Percentiles rank a stretch among this genome's conserved stretches.
Evolutionary conservation across 306 rosid genomes (phyloP).

Genomic region (Malus asiatica): DNA sequence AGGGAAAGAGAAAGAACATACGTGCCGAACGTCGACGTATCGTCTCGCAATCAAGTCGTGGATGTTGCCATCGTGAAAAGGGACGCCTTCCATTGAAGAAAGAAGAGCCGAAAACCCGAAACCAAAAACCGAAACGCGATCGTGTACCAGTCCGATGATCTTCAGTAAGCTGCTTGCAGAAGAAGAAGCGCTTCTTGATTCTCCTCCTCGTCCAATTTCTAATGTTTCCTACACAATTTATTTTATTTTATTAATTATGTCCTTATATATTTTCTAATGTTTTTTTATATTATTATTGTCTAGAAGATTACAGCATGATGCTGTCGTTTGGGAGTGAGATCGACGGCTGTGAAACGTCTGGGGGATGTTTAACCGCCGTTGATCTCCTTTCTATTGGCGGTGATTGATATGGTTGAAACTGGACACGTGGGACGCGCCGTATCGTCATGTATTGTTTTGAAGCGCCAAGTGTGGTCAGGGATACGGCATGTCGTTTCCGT

Average conservation of each 20-base stretch:
- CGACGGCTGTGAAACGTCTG: not conserved
- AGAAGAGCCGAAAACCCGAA: not conserved
- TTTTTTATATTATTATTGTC: not conserved
- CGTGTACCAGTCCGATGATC: slow-evolving; percentile 7
- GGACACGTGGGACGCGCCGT: not conserved
- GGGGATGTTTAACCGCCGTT: not conserved
- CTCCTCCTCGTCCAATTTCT: not conserved
- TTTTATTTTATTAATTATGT: not conserved
- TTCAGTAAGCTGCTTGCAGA: slow-evolving; percentile 21
- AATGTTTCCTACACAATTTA: not conserved
- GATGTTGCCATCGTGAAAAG: slow-evolving; percentile 65
- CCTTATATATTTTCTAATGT: not conserved
- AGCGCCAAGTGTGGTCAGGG: not conserved
- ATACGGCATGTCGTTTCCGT: not conserved
- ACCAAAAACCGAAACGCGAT: slow-evolving; percentile 2
- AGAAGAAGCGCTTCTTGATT: slow-evolving; percentile 9
- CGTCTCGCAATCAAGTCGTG: slow-evolving; percentile 49
- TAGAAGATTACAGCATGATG: not conserved
- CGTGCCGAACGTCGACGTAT: slow-evolving; percentile 41
- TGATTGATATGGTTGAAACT: not conserved
- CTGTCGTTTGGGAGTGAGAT: not conserved
- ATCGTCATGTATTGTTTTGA: not conserved
- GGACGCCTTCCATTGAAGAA: slow-evolving; percentile 56
- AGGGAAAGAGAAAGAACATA: slow-evolving; percentile 13
- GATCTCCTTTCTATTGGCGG: not conserved